phyloP scores from a whole-genome alignment of 108 stramenopile genomes.

The Discostella pseudostelligera region DNA sequence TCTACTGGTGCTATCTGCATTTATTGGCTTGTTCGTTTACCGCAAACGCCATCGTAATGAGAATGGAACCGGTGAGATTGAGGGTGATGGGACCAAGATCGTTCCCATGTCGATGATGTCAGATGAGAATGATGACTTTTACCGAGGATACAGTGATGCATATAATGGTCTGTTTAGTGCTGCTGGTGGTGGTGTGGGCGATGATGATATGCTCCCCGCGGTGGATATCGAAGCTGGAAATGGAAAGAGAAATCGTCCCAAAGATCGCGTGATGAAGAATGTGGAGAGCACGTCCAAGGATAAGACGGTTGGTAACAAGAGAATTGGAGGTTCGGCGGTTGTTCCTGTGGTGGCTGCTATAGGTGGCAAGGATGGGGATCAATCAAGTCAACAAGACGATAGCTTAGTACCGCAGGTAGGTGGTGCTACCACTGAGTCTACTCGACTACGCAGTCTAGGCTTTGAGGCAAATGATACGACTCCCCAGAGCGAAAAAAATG shows the following conservation, averaged over 20 bases:
- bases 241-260: too few relatives aligned
- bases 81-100: neutral
- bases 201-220: too few relatives aligned
- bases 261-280: too few relatives aligned
- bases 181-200: too few relatives aligned
- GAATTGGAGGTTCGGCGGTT: too few relatives aligned
- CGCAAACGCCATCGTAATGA: neutral
- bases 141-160: neutral
- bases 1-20: neutral
- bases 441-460: too few relatives aligned
- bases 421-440: neutral
- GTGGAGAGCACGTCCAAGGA: too few relatives aligned
- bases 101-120: too few relatives aligned
- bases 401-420: neutral
- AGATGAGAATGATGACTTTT: too few relatives aligned
- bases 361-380: neutral
- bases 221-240: too few relatives aligned
- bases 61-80: neutral
- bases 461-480: neutral
- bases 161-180: neutral
- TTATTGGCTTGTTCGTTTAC: neutral
- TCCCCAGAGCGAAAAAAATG: neutral
- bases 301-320: neutral
- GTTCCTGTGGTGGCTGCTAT: neutral
- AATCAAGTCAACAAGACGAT: neutral